Percentiles rank a stretch among this genome's conserved stretches.
Evolutionary conservation across 1,284 basidiomycete genomes (phyloP).

Genomic region (Takashimella koratensis): DNA sequence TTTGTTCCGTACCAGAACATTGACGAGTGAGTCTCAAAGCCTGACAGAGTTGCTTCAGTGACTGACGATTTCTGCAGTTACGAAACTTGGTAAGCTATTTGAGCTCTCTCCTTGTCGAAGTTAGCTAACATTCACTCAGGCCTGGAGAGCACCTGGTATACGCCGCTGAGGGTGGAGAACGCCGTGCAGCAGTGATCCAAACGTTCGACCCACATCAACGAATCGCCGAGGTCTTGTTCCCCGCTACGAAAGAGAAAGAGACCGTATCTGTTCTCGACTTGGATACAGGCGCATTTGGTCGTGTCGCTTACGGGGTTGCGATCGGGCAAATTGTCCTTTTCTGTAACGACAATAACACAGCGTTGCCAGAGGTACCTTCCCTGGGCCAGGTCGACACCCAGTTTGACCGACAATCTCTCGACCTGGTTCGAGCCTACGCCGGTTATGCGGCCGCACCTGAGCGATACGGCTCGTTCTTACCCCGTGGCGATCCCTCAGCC

Average conservation of each 20-base stretch:
- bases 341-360: constrained; percentile 31
- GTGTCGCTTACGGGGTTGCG: constrained; percentile 66
- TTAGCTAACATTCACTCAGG: constrained; percentile 50
- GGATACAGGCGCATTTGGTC: constrained; percentile 58
- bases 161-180: constrained; percentile 65
- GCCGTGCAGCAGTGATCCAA: constrained; percentile 70
- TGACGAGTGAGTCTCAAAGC: constrained; percentile 50
- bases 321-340: constrained; percentile 81
- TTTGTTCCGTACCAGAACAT: constrained; percentile 69
- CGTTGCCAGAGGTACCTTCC: constrained; percentile 33
- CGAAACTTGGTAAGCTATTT: constrained; percentile 4
- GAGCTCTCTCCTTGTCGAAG: neutral
- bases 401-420: constrained; percentile 15
- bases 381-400: constrained; percentile 34
- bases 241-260: constrained; percentile 52
- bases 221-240: constrained; percentile 55
- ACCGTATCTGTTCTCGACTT: constrained; percentile 80
- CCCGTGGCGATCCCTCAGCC: constrained; percentile 19
- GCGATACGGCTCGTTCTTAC: constrained; percentile 11
- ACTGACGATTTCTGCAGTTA: neutral
- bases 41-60: neutral
- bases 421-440: constrained; percentile 18
- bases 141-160: constrained; percentile 88
- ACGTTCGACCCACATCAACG: constrained; percentile 67
- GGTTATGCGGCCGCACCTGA: constrained; percentile 9